Evolutionary conservation across 139 green algal species (phyloP), one percentile per base, ranked within the genome.

Genomic region (Haematococcus lacustris): DNA sequence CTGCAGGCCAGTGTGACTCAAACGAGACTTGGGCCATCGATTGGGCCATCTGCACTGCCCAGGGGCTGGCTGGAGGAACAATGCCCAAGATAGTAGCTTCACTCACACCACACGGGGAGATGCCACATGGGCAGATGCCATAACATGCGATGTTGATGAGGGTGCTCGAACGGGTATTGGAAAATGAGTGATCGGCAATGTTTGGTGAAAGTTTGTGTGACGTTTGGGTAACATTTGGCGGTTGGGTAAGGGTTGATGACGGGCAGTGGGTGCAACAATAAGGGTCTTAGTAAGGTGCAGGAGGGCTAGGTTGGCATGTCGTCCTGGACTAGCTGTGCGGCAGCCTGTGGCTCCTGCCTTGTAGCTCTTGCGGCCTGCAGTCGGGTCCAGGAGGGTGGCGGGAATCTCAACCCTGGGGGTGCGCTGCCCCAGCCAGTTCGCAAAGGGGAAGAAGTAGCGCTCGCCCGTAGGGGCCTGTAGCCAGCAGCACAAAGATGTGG

Each of bases 361-460:
- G 79, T 81, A 85, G 28, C 6, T 39, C 17, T 65, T 53, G 17
- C 68, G n/a, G 35, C 51, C 61, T 0, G 32, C 9, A 5, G 33
- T 51, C 0, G 78, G 78, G 66, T 84, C 74, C 66, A 73, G n/a
- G 3, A 80, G 66, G 0, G 47, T 51, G 25, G 61, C 78, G 30
- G 71, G 73, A 28, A 84, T 79, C 70, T 84, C 73, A 30, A 78
- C 74, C 35, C 37, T 40, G 2, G 62, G 71, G 32, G 70, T 63
- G 32, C 51, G 28, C 6, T 28, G 62, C 32, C 51, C 38, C 34
- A 73, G 73, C 71, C 73, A 80, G 62, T 81, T 53, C 17, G 3
- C 38, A 32, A 39, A 80, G 4, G 43, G 33, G 70, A 87, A 87
- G 62, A 78, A 87, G 62, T 79, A 80, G 53, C 70, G 68, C 50